Conservation (phyloP, 2,329 filamentous ascomycete genomes). For the Niveomyces coronatus region DNA sequence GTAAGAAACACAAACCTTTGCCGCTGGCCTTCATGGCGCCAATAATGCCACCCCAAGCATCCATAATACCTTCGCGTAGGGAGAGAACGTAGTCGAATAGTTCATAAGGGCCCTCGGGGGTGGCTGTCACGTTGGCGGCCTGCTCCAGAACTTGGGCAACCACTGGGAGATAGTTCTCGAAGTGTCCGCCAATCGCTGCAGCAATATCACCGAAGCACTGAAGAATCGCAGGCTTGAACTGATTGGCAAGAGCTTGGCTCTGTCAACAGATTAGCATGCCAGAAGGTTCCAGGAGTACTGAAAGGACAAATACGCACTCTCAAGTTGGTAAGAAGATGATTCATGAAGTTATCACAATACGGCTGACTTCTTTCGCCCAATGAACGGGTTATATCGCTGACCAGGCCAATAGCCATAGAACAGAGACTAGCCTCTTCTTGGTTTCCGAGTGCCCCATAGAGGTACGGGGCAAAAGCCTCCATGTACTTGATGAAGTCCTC, state of each 20-base stretch:
- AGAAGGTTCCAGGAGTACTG: neutral
- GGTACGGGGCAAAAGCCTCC: slow-evolving; percentile 84
- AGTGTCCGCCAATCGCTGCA: slow-evolving; percentile 81
- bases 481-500: slow-evolving; percentile 96
- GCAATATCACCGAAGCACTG: slow-evolving; percentile 98
- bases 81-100: slow-evolving; percentile 96
- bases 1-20: slow-evolving; percentile 68
- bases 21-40: slow-evolving; percentile 78
- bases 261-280: slow-evolving; percentile 23
- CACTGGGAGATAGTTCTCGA: slow-evolving; percentile 85
- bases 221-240: slow-evolving; percentile 95
- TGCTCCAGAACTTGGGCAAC: slow-evolving; percentile 93
- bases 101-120: slow-evolving; percentile 75
- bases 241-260: slow-evolving; percentile 80
- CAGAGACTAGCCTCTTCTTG: slow-evolving; percentile 91
- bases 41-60: slow-evolving; percentile 96
- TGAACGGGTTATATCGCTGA: slow-evolving; percentile 91
- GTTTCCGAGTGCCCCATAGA: slow-evolving; percentile 90
- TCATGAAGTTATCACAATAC: slow-evolving; percentile 97
- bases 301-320: slow-evolving; percentile 46
- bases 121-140: slow-evolving; percentile 71
- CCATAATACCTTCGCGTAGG: slow-evolving; percentile 94
- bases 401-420: slow-evolving; percentile 93
- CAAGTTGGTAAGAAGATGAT: slow-evolving; percentile 86
- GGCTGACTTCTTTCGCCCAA: slow-evolving; percentile 85